phyloP scores from a whole-genome alignment of 306 rosid species.

The Cucumis hystrix region DNA sequence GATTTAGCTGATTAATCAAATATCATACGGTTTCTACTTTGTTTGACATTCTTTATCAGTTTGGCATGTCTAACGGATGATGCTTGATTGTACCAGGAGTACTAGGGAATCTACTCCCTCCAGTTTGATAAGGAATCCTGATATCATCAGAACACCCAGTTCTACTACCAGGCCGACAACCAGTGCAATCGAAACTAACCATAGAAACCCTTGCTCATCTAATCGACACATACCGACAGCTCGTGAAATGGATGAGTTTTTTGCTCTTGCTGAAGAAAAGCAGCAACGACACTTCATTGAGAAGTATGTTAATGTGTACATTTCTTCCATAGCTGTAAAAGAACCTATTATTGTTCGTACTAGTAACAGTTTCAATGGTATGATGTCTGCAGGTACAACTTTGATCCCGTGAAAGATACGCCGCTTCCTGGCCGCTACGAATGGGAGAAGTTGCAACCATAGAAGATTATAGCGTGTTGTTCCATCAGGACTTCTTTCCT shows the following conservation, averaged over 20 bases:
- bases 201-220: slow-evolving; percentile 29
- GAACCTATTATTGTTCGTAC: neutral
- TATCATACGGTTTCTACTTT: neutral
- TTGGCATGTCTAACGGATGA: neutral
- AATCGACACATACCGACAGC: slow-evolving; percentile 61
- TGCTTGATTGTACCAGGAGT: slow-evolving; percentile 38
- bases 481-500: slow-evolving; percentile 33
- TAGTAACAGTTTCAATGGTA: slow-evolving; percentile 3
- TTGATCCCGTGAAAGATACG: slow-evolving; percentile 64
- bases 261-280: slow-evolving; percentile 51
- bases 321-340: neutral
- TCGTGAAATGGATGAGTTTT: slow-evolving; percentile 75
- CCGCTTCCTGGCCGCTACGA: slow-evolving; percentile 78
- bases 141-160: slow-evolving; percentile 57
- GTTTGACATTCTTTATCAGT: neutral
- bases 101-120: slow-evolving; percentile 89
- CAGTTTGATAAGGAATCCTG: slow-evolving; percentile 68
- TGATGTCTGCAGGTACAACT: slow-evolving; percentile 75
- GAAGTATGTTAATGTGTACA: slow-evolving; percentile 31
- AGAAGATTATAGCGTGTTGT: slow-evolving; percentile 20
- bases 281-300: slow-evolving; percentile 63
- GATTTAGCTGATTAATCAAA: neutral
- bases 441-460: slow-evolving; percentile 63
- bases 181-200: slow-evolving; percentile 32
- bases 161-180: slow-evolving; percentile 62